These are phyloP conservation scores for Mollisia scopiformis DNA, from an alignment of 2,329 filamentous ascomycete genomes.

Conservation along the genomic window DNA sequence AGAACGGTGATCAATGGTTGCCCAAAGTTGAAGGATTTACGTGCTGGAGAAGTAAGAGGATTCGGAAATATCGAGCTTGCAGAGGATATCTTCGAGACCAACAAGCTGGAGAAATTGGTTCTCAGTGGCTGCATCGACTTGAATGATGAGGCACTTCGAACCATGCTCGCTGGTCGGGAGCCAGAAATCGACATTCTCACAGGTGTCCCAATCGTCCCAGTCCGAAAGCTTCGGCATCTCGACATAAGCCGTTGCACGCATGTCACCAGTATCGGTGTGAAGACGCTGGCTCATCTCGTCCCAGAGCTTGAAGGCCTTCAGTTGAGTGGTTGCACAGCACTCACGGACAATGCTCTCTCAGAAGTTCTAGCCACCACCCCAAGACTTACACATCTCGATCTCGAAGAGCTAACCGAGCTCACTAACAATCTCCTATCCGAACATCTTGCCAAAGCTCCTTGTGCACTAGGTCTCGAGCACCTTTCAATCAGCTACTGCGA, in stretches of 20 bases:
- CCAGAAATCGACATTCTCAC: slow-evolving; percentile 83
- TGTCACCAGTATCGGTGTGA: slow-evolving; percentile 75
- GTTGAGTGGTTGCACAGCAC: slow-evolving; percentile 73
- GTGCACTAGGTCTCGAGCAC: slow-evolving; percentile 72
- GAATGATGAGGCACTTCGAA: slow-evolving; percentile 72
- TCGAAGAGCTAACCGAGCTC: slow-evolving; percentile 81
- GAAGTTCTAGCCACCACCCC: slow-evolving; percentile 76
- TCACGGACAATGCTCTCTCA: slow-evolving; percentile 75
- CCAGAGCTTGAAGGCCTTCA: slow-evolving; percentile 83
- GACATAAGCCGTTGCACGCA: slow-evolving; percentile 79
- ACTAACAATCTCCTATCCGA: slow-evolving; percentile 75
- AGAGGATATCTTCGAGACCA: slow-evolving; percentile 74
- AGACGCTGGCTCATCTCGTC: slow-evolving; percentile 71
- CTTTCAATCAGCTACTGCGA: slow-evolving; percentile 92
- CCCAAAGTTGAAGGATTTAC: slow-evolving; percentile 73
- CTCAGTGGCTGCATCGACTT: slow-evolving; percentile 80
- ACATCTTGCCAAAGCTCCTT: slow-evolving; percentile 76
- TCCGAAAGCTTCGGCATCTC: slow-evolving; percentile 79
- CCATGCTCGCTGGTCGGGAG: slow-evolving; percentile 73
- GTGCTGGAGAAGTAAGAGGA: slow-evolving; percentile 79
- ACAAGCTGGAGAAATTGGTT: slow-evolving; percentile 80
- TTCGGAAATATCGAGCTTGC: slow-evolving; percentile 78
- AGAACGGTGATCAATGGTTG: slow-evolving; percentile 74
- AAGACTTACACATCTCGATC: slow-evolving; percentile 80
- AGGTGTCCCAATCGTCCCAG: slow-evolving; percentile 73